phyloP scores from a whole-genome alignment of 176 grass and related monocot genomes.

The Musa schizocarpa region DNA sequence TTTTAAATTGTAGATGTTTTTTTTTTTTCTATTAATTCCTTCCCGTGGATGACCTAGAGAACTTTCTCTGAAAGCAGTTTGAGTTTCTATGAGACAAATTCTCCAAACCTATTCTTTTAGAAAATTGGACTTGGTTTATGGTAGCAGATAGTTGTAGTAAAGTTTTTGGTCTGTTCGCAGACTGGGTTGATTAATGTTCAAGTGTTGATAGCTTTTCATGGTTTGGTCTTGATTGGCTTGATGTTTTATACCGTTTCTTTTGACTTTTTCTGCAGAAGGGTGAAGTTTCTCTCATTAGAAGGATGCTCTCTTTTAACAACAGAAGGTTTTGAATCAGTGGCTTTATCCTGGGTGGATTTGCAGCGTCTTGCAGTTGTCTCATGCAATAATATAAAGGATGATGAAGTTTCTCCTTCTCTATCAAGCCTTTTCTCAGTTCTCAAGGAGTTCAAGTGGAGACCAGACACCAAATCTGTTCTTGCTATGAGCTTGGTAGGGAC shows the following conservation, averaged over 20 bases:
- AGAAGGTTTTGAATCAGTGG: slow-evolving; percentile 59
- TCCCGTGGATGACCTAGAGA: too few species aligned
- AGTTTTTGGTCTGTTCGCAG: too few species aligned
- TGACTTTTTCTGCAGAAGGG: slow-evolving; percentile 34
- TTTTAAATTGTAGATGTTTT: too few species aligned
- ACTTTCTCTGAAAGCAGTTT: too few species aligned
- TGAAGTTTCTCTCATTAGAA: slow-evolving; percentile 72
- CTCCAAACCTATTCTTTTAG: too few species aligned
- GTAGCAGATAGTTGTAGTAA: too few species aligned
- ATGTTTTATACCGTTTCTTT: not conserved
- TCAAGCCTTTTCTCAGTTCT: slow-evolving; percentile 74
- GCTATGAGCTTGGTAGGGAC: slow-evolving; percentile 51
- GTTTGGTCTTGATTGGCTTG: not conserved
- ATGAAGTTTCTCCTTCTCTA: slow-evolving; percentile 63
- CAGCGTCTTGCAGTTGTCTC: slow-evolving; percentile 53
- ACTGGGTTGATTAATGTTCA: not conserved
- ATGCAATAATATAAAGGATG: slow-evolving; percentile 78
- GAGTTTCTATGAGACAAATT: too few species aligned
- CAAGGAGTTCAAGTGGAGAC: slow-evolving; percentile 92
- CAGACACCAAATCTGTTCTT: slow-evolving; percentile 64
- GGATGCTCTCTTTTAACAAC: slow-evolving; percentile 73
- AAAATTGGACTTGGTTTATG: too few species aligned
- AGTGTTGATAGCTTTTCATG: not conserved
- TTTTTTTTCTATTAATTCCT: too few species aligned
- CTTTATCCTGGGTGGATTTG: slow-evolving; percentile 64